Evolutionary conservation across 2,329 filamentous ascomycete genomes (phyloP), one percentile per base, ranked within the genome.

Genomic region (Bipolaris gigantea): DNA sequence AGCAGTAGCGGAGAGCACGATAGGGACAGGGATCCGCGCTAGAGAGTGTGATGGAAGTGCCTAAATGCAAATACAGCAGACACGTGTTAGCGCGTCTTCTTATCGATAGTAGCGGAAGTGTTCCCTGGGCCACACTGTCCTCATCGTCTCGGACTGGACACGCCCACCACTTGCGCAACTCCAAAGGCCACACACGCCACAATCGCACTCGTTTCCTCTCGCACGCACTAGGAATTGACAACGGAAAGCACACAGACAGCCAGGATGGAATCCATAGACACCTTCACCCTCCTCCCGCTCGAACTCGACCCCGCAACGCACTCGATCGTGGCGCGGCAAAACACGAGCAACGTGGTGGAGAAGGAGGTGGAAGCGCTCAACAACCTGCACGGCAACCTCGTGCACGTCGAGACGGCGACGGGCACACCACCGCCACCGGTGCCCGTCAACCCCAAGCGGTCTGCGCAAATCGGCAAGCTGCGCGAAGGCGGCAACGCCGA

Each of bases 361-460:
- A 64, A 67, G 54, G 77, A 81, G 59, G 85, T 97, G 63, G 77
- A 82, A 32, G 79, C 85, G 38, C 85, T 97, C 57, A 97, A 96
- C 81, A 71, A 76, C 46, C 85, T 97, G 46, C 90, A 96, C 84
- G 85, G 86, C 63, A 75, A 83, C 39, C 84, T 97, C 56, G 80
- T 94, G 65, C 76, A 76, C 50, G 83, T 91, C 63, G 81, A 85
- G 41, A 77, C 79, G 0, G 84, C 88, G 5, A 82, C 84, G 55
- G 76, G 77, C 53, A 81, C 91, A 18, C 93, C 93, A 0, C 92
- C 92, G 5, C 89, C 93, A 0, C 94, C 94, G 0, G 83, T 96
- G 38, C 92, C 92, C 55, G 88, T 97, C 58, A 95, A 96, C 80
- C 92, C 91, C 47, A 96, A 97, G 79, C 90, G 93, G 70, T 87